A percentile compares a stretch with the other conserved stretches of the same genome.
These are phyloP conservation scores for Fremontodendron californicum DNA, from an alignment of 345 rosid genomes.

Conservation along the genomic window DNA sequence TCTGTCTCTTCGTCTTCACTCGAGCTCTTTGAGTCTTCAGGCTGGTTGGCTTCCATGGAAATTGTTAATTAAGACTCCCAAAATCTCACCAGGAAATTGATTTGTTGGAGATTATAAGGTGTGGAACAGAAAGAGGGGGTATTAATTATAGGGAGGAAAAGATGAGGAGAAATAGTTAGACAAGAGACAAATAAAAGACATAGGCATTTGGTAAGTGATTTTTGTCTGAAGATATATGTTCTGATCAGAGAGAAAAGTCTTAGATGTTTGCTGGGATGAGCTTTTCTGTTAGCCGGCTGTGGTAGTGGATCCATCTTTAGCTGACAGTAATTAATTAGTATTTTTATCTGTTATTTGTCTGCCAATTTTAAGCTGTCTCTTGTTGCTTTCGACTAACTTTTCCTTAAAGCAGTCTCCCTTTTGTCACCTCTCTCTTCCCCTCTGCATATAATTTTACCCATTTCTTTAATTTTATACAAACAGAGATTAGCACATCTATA, in stretches of 20 bases:
- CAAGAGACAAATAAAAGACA: constrained; percentile 28
- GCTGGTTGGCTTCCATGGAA: constrained; percentile 32
- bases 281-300: constrained; percentile 29
- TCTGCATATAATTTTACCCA: not conserved
- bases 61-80: not conserved
- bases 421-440: not conserved
- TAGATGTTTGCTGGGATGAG: constrained; percentile 9
- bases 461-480: not conserved
- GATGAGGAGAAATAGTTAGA: constrained; percentile 4
- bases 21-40: constrained; percentile 28
- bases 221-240: not conserved
- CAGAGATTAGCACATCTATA: not conserved
- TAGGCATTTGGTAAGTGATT: constrained; percentile 18
- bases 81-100: not conserved
- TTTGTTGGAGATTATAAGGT: not conserved
- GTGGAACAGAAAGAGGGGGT: constrained; percentile 9
- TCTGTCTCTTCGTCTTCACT: constrained; percentile 37
- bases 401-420: not conserved
- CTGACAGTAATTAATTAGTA: not conserved
- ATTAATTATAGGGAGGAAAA: constrained; percentile 5
- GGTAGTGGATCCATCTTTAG: constrained; percentile 11
- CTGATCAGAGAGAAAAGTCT: constrained; percentile 31
- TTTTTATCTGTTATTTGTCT: constrained; percentile 2
- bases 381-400: constrained; percentile 29
- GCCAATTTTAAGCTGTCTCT: constrained; percentile 7